Percentiles rank a stretch among this genome's conserved stretches.
Conservation (phyloP, 2,329 filamentous ascomycete species). For the Venturia oleaginea region DNA sequence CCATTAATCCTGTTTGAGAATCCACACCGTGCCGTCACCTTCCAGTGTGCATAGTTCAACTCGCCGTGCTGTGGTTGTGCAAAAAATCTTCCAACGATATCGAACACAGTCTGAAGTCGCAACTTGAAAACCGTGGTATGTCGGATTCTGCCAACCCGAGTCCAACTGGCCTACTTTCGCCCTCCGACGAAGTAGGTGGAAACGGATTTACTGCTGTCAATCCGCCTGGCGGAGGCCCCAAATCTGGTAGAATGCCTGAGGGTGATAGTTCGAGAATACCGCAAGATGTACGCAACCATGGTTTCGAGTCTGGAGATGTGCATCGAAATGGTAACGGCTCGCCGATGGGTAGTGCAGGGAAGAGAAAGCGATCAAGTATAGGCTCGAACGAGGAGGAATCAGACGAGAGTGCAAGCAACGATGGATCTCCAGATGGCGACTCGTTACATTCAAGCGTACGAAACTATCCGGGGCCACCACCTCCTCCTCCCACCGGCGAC, state of each 20-base stretch:
- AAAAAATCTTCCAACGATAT: neutral
- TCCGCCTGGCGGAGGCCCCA: neutral
- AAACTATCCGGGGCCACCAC: neutral
- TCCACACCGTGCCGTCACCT: neutral
- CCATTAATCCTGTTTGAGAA: neutral
- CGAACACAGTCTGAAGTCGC: neutral
- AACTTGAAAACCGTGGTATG: neutral
- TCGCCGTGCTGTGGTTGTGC: neutral
- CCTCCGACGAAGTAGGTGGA: neutral
- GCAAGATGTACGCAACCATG: neutral
- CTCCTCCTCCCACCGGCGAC: neutral
- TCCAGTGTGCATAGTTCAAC: neutral
- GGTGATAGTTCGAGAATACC: neutral
- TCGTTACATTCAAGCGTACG: neutral
- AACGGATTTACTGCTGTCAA: conserved; percentile 14
- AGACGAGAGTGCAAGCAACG: conserved; percentile 20
- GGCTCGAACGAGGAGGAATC: conserved; percentile 29
- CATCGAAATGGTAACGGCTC: conserved; percentile 16
- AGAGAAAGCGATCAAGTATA: conserved; percentile 59
- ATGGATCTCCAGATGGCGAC: neutral
- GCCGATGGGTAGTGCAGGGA: conserved; percentile 34
- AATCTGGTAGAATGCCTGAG: neutral
- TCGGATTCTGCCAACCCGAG: conserved; percentile 1
- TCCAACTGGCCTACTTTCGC: conserved; percentile 4
- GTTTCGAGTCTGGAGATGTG: neutral